These are phyloP conservation scores for Goffeauzyma gilvescens DNA, from an alignment of 768 basidiomycete species.

Conservation along the genomic window DNA sequence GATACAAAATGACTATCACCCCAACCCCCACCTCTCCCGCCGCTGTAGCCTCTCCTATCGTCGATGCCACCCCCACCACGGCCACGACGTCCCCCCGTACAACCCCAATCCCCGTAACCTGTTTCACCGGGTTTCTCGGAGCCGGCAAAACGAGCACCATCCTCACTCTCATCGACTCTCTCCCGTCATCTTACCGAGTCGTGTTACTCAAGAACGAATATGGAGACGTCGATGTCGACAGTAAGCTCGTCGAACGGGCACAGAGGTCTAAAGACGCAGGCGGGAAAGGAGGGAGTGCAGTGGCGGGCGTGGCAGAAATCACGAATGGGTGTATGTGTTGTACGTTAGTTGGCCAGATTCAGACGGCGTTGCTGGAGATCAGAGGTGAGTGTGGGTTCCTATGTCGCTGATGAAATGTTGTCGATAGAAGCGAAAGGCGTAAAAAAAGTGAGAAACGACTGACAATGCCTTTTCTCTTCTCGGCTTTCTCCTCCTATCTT, in stretches of 20 bases:
- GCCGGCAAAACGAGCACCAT: conserved; percentile 38
- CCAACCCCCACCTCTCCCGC: neutral
- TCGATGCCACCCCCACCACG: no score
- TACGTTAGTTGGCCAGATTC: conserved; percentile 85
- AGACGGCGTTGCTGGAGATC: conserved; percentile 73
- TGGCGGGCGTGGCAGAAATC: conserved; percentile 80
- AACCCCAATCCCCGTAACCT: conserved; percentile 57
- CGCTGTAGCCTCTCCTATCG: neutral
- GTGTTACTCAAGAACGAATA: conserved; percentile 92
- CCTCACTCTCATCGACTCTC: conserved; percentile 57
- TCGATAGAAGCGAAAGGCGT: neutral
- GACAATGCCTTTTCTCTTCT: no score
- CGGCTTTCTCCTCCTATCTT: no score
- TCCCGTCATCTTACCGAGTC: conserved; percentile 62
- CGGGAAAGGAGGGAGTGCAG: no score
- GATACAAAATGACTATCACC: neutral
- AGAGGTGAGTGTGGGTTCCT: conserved; percentile 43
- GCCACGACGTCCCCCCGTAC: no score
- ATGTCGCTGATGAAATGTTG: neutral
- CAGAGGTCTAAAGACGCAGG: no score
- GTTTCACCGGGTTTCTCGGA: conserved; percentile 77
- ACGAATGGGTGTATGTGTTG: conserved; percentile 93
- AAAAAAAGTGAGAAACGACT: no score
- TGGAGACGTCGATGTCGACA: conserved; percentile 82
- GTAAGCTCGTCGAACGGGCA: no score